Evolutionary conservation across 2,329 filamentous ascomycete species (phyloP), one percentile per base, ranked within the genome.

Genomic region (Ophiostoma populinum): DNA sequence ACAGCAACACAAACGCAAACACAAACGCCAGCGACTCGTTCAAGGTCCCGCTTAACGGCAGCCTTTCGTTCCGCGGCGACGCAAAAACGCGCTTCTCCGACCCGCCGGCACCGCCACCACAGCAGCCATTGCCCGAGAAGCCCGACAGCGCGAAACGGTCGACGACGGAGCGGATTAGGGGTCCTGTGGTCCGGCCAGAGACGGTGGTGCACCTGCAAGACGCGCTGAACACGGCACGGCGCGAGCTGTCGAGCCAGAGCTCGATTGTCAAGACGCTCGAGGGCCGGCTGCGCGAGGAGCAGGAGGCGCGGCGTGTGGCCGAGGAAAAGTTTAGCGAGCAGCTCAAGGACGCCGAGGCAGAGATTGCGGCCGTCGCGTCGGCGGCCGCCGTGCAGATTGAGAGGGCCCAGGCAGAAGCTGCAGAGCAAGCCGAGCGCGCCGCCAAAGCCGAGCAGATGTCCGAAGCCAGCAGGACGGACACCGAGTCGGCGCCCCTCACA

Each of bases 101-200:
- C 39, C 87, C 87, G 34, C 87, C 87, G 4, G 87, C 86, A 16
- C 87, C 87, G 7, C 87, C 87, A 18, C 87, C 87, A 19, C 85
- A 92, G 46, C 86, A 92, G 46, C 87, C 87, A 11, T 62, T 95
- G 6, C 87, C 87, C 1, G 86, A 94, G 51, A 94, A 94, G 53
- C 87, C 87, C 0, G 83, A 92, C 54, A 71, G 67, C 12, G 70
- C 75, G 20, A 85, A 81, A 50, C 70, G 85, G 37, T 67, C 66
- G 5, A 74, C 80, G 18, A 86, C 80, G 0, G 83, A 92, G 44
- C 73, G 78, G 38, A 50, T 59, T 6, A 9, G 27, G 1, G 36
- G 36, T 7, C 16, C 26, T 7, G 24, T 21, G 13, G 60, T 70
- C 24, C 66, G 72, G 9, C 64, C 63, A 36, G 67, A 72, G 41